Evolutionary conservation across 2,329 filamentous ascomycete species (phyloP).

Genomic region (Fusarium torulosum): DNA sequence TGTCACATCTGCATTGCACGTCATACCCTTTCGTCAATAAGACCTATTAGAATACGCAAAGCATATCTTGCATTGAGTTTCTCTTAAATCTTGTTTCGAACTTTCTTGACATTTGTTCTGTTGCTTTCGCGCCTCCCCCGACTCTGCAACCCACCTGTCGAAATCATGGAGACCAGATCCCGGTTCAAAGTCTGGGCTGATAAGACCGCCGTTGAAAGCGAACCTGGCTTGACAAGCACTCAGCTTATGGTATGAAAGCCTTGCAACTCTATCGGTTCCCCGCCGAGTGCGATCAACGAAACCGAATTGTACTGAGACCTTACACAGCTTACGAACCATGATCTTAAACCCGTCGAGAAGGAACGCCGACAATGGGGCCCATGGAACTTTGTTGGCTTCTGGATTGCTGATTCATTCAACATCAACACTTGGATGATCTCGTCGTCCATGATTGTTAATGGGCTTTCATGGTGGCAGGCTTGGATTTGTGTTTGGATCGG

Average conservation of each 20-base stretch:
- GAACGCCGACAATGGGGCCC: slow-evolving; percentile 84
- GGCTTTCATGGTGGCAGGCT: slow-evolving; percentile 91
- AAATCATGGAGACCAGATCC: slow-evolving; percentile 50
- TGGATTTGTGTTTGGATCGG: slow-evolving; percentile 91
- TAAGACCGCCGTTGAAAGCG: slow-evolving; percentile 78
- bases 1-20: slow-evolving; percentile 40
- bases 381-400: slow-evolving; percentile 91
- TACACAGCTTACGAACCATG: slow-evolving; percentile 79
- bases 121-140: not conserved
- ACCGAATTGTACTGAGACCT: slow-evolving; percentile 33
- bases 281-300: slow-evolving; percentile 1
- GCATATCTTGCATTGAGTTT: slow-evolving; percentile 17
- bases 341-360: slow-evolving; percentile 84
- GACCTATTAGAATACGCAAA: not conserved
- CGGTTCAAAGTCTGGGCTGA: slow-evolving; percentile 60
- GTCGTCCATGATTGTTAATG: slow-evolving; percentile 81
- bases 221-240: slow-evolving; percentile 80
- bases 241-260: slow-evolving; percentile 77
- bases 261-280: not conserved
- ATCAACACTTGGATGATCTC: slow-evolving; percentile 97
- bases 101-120: slow-evolving; percentile 6
- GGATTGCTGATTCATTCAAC: slow-evolving; percentile 88
- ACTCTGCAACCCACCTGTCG: not conserved
- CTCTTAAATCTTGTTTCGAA: slow-evolving; percentile 10
- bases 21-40: slow-evolving; percentile 37